Conservation (phyloP, 1,284 basidiomycete species). For the Leucoagaricus sp. region DNA sequence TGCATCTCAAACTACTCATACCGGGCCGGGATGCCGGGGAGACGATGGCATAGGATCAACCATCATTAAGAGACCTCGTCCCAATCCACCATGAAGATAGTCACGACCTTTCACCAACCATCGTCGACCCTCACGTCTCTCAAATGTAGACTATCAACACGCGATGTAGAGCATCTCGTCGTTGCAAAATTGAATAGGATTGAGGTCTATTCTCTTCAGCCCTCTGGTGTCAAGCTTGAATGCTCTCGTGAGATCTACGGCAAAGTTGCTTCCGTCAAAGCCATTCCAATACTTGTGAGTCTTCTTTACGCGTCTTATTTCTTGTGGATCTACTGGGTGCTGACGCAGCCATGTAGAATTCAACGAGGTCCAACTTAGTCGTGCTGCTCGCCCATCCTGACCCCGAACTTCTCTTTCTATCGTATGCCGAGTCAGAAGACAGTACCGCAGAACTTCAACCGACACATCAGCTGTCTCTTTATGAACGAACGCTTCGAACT, state of each 20-base stretch:
- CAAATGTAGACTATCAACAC: conserved; percentile 56
- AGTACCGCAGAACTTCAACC: conserved; percentile 39
- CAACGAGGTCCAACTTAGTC: conserved; percentile 51
- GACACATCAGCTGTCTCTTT: conserved; percentile 48
- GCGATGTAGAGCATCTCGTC: conserved; percentile 60
- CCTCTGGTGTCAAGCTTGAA: conserved; percentile 57
- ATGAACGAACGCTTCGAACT: conserved; percentile 53
- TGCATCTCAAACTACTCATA: conserved; percentile 12
- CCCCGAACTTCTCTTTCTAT: conserved; percentile 63
- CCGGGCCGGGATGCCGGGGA: conserved; percentile 12
- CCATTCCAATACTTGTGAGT: conserved; percentile 54
- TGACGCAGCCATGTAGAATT: conserved; percentile 35
- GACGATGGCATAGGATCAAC: conserved; percentile 1
- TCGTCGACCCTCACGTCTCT: conserved; percentile 65
- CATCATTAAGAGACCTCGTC: neutral
- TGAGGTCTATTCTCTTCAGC: conserved; percentile 62
- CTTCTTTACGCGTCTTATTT: neutral
- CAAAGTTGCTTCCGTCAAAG: conserved; percentile 54
- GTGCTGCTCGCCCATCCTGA: conserved; percentile 74
- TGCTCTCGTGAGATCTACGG: conserved; percentile 67
- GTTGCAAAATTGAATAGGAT: conserved; percentile 64
- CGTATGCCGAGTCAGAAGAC: conserved; percentile 42
- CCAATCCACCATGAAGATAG: conserved; percentile 55
- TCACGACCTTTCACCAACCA: conserved; percentile 67
- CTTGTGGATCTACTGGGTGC: neutral